Conservation (phyloP, 345 rosid species). For the Ailanthus altissimus region DNA sequence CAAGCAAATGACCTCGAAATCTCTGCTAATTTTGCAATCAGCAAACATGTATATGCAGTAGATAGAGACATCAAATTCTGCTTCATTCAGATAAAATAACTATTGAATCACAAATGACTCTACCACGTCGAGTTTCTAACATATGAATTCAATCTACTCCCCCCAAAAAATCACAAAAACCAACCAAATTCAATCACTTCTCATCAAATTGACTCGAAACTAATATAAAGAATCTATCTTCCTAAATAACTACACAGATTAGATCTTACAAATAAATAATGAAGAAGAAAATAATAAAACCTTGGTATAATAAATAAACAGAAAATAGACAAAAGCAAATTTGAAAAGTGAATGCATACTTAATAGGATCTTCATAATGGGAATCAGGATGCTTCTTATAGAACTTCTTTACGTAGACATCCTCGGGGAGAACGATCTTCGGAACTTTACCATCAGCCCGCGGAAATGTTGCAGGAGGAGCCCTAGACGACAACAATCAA, state of each 20-base stretch:
- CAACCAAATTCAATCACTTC: neutral
- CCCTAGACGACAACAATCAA: constrained; percentile 34
- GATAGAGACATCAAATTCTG: neutral
- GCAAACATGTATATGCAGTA: neutral
- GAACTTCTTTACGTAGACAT: constrained; percentile 68
- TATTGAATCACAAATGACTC: neutral
- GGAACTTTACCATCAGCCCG: constrained; percentile 61
- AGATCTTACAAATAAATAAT: neutral
- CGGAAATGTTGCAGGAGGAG: constrained; percentile 82
- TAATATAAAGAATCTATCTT: neutral
- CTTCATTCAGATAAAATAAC: neutral
- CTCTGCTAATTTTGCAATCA: neutral
- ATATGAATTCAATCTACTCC: neutral
- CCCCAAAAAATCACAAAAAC: neutral
- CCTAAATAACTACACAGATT: neutral
- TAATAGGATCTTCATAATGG: constrained; percentile 57
- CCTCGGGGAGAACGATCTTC: constrained; percentile 79
- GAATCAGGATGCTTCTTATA: constrained; percentile 58
- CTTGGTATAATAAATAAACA: neutral
- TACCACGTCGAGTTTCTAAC: neutral
- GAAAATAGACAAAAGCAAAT: neutral
- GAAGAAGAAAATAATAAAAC: neutral
- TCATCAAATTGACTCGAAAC: neutral
- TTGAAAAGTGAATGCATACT: constrained; percentile 39
- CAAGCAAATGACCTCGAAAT: neutral